Conservation (phyloP, 1,284 basidiomycete species). For the Trametes pubescens region DNA sequence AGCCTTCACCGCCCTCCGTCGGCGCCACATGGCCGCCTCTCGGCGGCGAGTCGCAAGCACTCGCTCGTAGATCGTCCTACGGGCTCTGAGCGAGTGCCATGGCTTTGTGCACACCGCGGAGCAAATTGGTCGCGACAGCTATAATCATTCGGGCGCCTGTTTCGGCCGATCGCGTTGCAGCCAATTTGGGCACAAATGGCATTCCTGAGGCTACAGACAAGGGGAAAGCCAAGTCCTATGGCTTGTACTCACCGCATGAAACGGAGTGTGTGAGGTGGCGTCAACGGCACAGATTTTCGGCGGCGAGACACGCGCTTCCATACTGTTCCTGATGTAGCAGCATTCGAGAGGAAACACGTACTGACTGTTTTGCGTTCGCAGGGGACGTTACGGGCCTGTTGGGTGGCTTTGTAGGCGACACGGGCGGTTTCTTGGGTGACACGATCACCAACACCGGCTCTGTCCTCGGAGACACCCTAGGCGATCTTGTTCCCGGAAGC, state of each 20-base stretch:
- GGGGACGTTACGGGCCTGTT: slow-evolving; percentile 18
- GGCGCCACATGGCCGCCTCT: neutral
- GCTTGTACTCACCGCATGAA: no score
- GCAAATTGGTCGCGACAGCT: neutral
- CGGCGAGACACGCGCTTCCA: no score
- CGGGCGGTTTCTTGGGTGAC: slow-evolving; percentile 16
- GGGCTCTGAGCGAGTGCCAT: neutral
- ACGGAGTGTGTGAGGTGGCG: no score
- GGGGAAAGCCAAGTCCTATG: neutral
- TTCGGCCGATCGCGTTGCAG: slow-evolving; percentile 3
- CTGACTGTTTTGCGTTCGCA: neutral
- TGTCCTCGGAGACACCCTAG: slow-evolving; percentile 5
- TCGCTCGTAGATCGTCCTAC: neutral
- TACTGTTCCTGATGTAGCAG: no score
- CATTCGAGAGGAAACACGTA: neutral
- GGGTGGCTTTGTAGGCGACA: slow-evolving; percentile 9
- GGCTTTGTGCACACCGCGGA: neutral
- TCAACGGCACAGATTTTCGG: no score
- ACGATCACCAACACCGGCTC: slow-evolving; percentile 1
- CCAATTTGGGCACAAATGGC: slow-evolving; percentile 7
- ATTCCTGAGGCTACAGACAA: neutral
- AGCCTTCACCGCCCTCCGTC: neutral
- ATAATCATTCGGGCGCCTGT: slow-evolving; percentile 22
- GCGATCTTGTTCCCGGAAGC: neutral
- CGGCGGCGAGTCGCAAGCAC: neutral